Conservation (phyloP, 345 rosid species). For the Brassica juncea region DNA sequence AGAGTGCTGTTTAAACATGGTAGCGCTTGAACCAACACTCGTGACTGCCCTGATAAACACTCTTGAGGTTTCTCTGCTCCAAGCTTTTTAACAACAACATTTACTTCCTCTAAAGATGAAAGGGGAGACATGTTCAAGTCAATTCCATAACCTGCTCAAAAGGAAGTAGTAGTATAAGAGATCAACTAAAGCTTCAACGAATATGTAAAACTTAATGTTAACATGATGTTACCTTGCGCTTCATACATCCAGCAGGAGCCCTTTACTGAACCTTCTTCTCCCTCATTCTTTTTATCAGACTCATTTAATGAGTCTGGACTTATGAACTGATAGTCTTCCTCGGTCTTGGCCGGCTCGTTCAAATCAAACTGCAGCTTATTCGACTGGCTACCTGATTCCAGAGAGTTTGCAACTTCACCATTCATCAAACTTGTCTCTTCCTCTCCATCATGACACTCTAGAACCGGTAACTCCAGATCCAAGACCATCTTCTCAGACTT, state of each 20-base stretch:
- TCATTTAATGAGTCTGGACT: conserved; percentile 25
- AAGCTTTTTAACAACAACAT: background rate
- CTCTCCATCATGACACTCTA: conserved; percentile 43
- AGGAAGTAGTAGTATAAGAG: background rate
- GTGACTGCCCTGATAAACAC: conserved; percentile 6
- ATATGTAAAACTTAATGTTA: background rate
- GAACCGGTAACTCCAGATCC: conserved; percentile 61
- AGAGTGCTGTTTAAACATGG: conserved; percentile 29
- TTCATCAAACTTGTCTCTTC: conserved; percentile 33
- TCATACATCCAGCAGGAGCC: conserved; percentile 20
- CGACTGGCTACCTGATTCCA: conserved; percentile 25
- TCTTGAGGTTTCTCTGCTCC: conserved; percentile 22
- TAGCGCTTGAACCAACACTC: conserved; percentile 14
- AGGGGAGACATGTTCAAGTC: conserved; percentile 36
- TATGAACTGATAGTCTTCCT: conserved; percentile 39
- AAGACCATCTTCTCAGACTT: conserved; percentile 50
- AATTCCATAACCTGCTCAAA: conserved; percentile 23
- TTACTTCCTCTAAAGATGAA: conserved; percentile 22
- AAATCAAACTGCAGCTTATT: conserved; percentile 46
- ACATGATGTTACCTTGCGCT: conserved; percentile 18
- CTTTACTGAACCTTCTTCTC: background rate
- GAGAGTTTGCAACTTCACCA: conserved; percentile 23
- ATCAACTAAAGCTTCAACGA: conserved; percentile 17
- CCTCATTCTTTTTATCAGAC: conserved; percentile 19
- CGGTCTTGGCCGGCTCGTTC: conserved; percentile 50